Evolutionary conservation across 306 rosid species (phyloP).

Genomic region (Prosopis cineraria): DNA sequence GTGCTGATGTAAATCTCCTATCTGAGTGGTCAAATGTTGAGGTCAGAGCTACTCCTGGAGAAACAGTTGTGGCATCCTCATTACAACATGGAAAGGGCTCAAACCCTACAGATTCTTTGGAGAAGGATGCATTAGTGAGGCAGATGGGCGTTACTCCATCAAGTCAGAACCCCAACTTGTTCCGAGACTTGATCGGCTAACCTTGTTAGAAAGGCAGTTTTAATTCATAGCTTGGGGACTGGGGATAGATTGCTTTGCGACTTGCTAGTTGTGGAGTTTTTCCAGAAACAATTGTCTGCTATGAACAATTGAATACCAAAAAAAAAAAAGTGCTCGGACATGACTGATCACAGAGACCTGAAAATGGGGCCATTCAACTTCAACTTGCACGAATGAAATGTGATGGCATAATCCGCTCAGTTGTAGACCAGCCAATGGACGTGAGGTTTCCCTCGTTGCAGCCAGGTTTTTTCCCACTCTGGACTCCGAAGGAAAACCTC

Average conservation of each 20-base stretch:
- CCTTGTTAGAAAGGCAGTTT: neutral
- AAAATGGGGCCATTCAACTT: conserved; percentile 27
- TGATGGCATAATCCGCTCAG: conserved; percentile 11
- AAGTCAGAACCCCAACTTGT: conserved; percentile 76
- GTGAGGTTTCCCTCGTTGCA: conserved; percentile 27
- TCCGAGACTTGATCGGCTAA: conserved; percentile 73
- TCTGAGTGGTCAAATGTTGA: conserved; percentile 46
- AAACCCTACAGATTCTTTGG: conserved; percentile 52
- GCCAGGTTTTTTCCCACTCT: conserved; percentile 30
- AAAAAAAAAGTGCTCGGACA: conserved; percentile 4
- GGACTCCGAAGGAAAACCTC: conserved; percentile 24
- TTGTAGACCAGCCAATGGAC: conserved; percentile 22
- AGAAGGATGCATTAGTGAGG: conserved; percentile 84
- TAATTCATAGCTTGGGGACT: conserved; percentile 27
- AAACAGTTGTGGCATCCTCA: conserved; percentile 15
- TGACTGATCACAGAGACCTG: conserved; percentile 23
- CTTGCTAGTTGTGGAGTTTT: conserved; percentile 25
- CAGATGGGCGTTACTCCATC: conserved; percentile 86
- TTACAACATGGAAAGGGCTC: conserved; percentile 41
- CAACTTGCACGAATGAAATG: conserved; percentile 30
- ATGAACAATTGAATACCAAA: conserved; percentile 30
- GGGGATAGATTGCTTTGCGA: conserved; percentile 16
- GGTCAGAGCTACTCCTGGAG: conserved; percentile 36
- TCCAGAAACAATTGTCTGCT: conserved; percentile 31
- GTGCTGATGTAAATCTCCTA: conserved; percentile 47